Conservation (phyloP, 805 yeast species). For the Saccharomyces paradoxus region DNA sequence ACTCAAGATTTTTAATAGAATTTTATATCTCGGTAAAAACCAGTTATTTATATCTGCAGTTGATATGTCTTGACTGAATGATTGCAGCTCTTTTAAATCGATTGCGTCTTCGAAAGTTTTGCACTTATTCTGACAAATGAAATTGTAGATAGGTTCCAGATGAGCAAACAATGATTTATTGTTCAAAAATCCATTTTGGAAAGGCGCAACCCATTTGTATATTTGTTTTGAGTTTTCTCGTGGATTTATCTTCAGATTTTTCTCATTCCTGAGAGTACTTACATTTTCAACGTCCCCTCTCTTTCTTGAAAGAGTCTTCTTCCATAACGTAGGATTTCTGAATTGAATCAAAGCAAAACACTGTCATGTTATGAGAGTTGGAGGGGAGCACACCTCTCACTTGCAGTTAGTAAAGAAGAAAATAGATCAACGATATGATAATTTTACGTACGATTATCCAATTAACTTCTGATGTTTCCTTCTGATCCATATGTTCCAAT, state of each 20-base stretch:
- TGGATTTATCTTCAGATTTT: background rate
- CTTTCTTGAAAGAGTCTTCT: background rate
- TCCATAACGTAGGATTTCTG: constrained; percentile 16
- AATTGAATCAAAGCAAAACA: constrained; percentile 19
- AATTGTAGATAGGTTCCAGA: constrained; percentile 5
- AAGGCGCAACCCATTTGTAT: background rate
- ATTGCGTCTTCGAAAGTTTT: constrained; percentile 2
- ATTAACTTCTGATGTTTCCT: constrained; percentile 2
- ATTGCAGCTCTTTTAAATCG: constrained; percentile 6
- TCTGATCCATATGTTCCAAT: background rate
- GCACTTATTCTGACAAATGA: background rate
- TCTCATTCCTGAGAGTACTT: background rate
- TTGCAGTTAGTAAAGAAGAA: background rate
- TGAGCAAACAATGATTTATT: constrained; percentile 1
- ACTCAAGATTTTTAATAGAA: constrained; percentile 1
- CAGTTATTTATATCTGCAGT: constrained; percentile 9
- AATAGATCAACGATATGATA: background rate
- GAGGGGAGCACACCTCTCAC: background rate
- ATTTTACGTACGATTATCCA: constrained; percentile 10
- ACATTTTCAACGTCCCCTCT: background rate
- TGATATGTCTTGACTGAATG: constrained; percentile 11
- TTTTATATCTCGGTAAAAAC: constrained; percentile 14
- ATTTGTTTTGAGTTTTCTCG: background rate
- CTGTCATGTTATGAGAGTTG: constrained; percentile 4
- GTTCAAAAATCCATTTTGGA: constrained; percentile 1